These are phyloP conservation scores for Cystobasidium onofrii DNA, from an alignment of 768 basidiomycete species.

Conservation along the genomic window DNA sequence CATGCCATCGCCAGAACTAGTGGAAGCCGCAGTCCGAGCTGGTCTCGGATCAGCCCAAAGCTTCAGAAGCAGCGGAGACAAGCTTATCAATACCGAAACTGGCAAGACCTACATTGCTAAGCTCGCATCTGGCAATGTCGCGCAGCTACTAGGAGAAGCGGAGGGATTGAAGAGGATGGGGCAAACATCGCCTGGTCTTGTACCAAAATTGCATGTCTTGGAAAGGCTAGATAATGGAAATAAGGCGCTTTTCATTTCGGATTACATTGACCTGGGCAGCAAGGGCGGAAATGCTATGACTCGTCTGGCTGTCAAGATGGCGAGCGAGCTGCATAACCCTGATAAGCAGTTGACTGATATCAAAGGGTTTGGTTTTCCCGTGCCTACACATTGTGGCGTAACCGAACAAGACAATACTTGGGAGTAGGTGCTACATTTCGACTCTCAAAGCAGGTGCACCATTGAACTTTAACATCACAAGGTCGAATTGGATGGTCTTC, in stretches of 20 bases:
- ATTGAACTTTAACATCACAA: neutral
- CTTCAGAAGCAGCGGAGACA: neutral
- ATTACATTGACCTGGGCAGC: slow-evolving; percentile 5
- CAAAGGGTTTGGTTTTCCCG: neutral
- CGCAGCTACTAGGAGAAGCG: slow-evolving; percentile 24
- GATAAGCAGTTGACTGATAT: slow-evolving; percentile 5
- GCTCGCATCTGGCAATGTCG: neutral
- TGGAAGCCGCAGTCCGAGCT: slow-evolving; percentile 13
- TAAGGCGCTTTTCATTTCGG: slow-evolving; percentile 20
- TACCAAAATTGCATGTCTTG: slow-evolving; percentile 1
- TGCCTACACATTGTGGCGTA: slow-evolving; percentile 19
- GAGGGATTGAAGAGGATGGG: slow-evolving; percentile 18
- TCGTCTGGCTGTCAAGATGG: slow-evolving; percentile 4
- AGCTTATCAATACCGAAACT: neutral
- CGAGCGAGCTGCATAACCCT: slow-evolving; percentile 24
- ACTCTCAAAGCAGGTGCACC: neutral
- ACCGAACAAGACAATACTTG: slow-evolving; percentile 27
- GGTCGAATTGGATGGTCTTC: slow-evolving; percentile 22
- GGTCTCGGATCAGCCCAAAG: slow-evolving; percentile 6
- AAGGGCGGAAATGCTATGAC: neutral
- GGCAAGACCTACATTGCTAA: slow-evolving; percentile 15
- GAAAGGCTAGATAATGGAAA: neutral
- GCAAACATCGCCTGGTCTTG: slow-evolving; percentile 1
- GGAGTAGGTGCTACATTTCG: neutral
- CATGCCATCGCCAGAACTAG: neutral